Evolutionary conservation across 768 basidiomycete species (phyloP).

Genomic region (Leucocoprinus birnbaumii): DNA sequence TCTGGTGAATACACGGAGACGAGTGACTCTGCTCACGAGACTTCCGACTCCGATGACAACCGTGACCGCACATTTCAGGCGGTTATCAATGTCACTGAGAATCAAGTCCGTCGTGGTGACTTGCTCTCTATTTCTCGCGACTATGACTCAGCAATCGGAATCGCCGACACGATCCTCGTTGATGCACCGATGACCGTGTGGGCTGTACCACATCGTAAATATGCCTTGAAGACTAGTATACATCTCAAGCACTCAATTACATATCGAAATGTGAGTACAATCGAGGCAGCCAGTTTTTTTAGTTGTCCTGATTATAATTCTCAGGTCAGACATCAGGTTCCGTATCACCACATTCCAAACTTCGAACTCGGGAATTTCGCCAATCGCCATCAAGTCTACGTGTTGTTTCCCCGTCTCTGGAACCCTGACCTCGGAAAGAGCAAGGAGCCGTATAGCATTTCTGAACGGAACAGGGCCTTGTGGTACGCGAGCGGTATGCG

Average conservation of each 20-base stretch:
- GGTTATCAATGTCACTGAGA: too few species aligned
- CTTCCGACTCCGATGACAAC: too few species aligned
- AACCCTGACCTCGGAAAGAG: not conserved
- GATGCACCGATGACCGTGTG: slow-evolving; percentile 2
- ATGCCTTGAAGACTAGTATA: not conserved
- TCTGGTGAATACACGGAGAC: too few species aligned
- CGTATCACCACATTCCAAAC: not conserved
- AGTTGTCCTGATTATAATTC: too few species aligned
- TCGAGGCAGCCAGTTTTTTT: too few species aligned
- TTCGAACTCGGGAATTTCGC: not conserved
- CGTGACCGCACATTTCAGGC: too few species aligned
- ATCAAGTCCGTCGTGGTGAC: not conserved
- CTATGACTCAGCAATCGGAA: slow-evolving; percentile 20
- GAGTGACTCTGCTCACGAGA: too few species aligned
- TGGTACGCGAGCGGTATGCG: slow-evolving; percentile 23
- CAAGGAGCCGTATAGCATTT: not conserved
- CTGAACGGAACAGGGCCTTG: slow-evolving; percentile 5
- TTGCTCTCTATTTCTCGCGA: slow-evolving; percentile 12
- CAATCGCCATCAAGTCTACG: not conserved
- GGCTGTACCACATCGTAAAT: not conserved
- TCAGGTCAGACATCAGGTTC: not conserved
- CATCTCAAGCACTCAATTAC: not conserved
- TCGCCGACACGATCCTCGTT: slow-evolving; percentile 13
- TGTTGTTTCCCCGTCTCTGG: slow-evolving; percentile 25
- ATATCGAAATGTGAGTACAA: too few species aligned